Base-by-base conservation (phyloP, 2,329 filamentous ascomycete genomes). In the Alternaria hordeiaustralica region DNA sequence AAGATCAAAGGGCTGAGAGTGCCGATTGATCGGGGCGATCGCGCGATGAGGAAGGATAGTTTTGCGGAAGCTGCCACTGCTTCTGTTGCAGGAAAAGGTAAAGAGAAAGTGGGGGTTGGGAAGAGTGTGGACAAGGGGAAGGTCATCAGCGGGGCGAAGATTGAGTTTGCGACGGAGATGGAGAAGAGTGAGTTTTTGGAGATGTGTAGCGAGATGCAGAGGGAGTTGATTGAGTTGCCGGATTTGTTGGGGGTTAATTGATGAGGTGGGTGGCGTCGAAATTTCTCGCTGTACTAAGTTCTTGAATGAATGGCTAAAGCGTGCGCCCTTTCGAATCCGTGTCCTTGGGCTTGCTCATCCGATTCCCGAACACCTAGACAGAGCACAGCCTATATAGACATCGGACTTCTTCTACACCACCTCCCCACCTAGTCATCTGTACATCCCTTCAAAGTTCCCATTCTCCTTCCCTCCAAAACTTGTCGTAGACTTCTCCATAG, bases 1-100 rank as follows among this genome's bases (percentile, higher is more conserved):
- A 82, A 81, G 64, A 72, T 84, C 20, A 83, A 81, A 53, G 82
- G 82, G 0, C 68, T 84, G 9, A 73, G 78, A 26, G 76, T 84
- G 1, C 77, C 76, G 15, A 55, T 76, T 18, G 74, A 73, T 33
- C 65, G 64, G 10, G 63, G 65, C 0, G 63, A 59, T 26, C 45
- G 58, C 6, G 65, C 60, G 5, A 50, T 66, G 60, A 61, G 71
- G 44, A 75, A 75, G 20, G 73, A 76, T 43, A 73, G 71, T 41
- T 67, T 63, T 5, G 64, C 65, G 0, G 64, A 41, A 13, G 46
- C 20, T 12, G 51, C 36, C 15, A 41, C 20, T 8, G 51, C 36
- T 18, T 18, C 20, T 8, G 58, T 62, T 9, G 25, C 10, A n/a
- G 56, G 53, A 13, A 68, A 66, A 47, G 58, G 63, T 30, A 70